Conservation (phyloP, 2,329 filamentous ascomycete genomes). For the Biscogniauxia sp. region DNA sequence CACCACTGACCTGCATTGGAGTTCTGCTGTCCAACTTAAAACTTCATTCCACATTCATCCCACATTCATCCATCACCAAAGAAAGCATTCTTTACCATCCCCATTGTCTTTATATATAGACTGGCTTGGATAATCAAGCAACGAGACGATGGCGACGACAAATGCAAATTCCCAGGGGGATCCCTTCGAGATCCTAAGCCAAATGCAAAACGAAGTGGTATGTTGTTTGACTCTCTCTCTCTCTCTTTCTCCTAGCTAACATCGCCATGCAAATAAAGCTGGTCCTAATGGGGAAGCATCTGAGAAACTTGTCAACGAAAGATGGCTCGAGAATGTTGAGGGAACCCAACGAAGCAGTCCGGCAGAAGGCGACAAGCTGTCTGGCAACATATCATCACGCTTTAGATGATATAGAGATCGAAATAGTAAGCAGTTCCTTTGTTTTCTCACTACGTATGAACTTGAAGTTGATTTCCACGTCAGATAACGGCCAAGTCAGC, state of each 20-base stretch:
- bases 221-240: slow-evolving; percentile 24
- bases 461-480: slow-evolving; percentile 9
- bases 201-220: slow-evolving; percentile 55
- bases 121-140: not conserved
- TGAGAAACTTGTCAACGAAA: slow-evolving; percentile 44
- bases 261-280: slow-evolving; percentile 40
- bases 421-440: slow-evolving; percentile 44
- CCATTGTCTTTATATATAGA: not conserved
- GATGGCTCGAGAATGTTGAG: slow-evolving; percentile 41
- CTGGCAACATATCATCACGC: slow-evolving; percentile 50
- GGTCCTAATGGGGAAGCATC: slow-evolving; percentile 57
- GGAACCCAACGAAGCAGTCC: slow-evolving; percentile 32
- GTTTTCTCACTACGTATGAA: not conserved
- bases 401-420: slow-evolving; percentile 55
- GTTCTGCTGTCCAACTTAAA: not conserved
- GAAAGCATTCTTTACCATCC: not conserved
- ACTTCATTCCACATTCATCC: not conserved
- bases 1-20: not conserved
- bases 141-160: slow-evolving; percentile 31
- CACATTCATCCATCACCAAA: not conserved
- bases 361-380: slow-evolving; percentile 45
- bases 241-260: slow-evolving; percentile 3
- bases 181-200: slow-evolving; percentile 48
- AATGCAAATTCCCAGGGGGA: slow-evolving; percentile 35
- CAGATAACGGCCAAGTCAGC: slow-evolving; percentile 55